Base-by-base conservation (phyloP, 192 early-diverging fungal genomes). In the Phycomyces nitens region DNA sequence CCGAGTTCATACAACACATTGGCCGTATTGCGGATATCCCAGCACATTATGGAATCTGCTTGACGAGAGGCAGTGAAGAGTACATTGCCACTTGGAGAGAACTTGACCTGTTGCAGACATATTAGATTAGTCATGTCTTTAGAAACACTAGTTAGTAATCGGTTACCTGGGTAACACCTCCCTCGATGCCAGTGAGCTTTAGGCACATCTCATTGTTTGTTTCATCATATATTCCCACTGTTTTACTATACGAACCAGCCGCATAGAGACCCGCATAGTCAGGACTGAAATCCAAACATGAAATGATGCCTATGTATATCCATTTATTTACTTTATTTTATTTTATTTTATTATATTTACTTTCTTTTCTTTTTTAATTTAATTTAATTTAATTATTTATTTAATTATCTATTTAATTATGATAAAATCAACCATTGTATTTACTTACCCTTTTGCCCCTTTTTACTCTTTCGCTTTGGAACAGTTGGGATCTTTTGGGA, bases 401-500 rank as follows among this genome's bases (percentile, higher is more conserved):
- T n/a, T n/a, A n/a, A n/a, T n/a, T n/a, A n/a, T n/a, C n/a, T n/a
- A n/a, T n/a, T n/a, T n/a, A n/a, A n/a, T n/a, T n/a, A n/a, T n/a
- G n/a, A n/a, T n/a, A n/a, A n/a, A n/a, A n/a, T n/a, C n/a, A n/a
- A n/a, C n/a, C n/a, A n/a, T n/a, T n/a, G n/a, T n/a, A n/a, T n/a
- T n/a, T n/a, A n/a, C n/a, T n/a, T n/a, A 77, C 88, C 92, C 54
- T 89, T 91, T 65, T 91, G 84, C 0, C 91, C 91, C 20, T 88
- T 78, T 63, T 71, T 80, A 56, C 86, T 88, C 54, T 84, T 85
- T 10, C 88, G 74, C 7, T 77, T 85, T 0, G 84, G 84, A 1
- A 83, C 74, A 12, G 85, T 90, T 0, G 79, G 66, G 14, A 55
- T 52, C 55, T 80, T 78, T 6, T 65, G 55, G 7, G 78, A 62